A percentile compares a stretch with the other conserved stretches of the same genome.
Conservation (phyloP, 345 rosid genomes). For the Populus alba region DNA sequence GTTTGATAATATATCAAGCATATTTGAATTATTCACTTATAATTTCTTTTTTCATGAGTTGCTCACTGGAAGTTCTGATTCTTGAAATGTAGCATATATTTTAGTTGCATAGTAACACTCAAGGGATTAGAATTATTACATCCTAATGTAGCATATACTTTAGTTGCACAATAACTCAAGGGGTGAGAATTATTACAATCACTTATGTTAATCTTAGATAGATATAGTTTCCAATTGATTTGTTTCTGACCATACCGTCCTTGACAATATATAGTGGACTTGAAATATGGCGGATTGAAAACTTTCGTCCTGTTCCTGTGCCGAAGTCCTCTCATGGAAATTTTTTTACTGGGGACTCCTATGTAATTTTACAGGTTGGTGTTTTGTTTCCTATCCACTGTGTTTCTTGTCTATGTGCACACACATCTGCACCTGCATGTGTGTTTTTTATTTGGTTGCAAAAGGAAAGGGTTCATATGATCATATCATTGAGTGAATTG, state of each 20-base stretch:
- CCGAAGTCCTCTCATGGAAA: constrained; percentile 77
- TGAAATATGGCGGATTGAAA: constrained; percentile 97
- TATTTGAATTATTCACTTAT: constrained; percentile 6
- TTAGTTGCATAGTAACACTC: too few species aligned
- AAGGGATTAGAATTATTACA: too few species aligned
- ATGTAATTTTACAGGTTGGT: constrained; percentile 77
- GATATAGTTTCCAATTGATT: constrained; percentile 2
- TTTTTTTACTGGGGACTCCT: constrained; percentile 94
- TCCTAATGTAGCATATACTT: too few species aligned
- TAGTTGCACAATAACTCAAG: too few species aligned
- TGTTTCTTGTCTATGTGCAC: background rate
- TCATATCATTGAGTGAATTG: background rate
- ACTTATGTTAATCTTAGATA: constrained; percentile 7
- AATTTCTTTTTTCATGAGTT: too few species aligned
- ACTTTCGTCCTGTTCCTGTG: constrained; percentile 63
- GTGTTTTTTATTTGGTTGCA: background rate
- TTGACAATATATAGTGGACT: constrained; percentile 55
- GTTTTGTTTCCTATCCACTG: constrained; percentile 5
- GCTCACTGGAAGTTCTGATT: background rate
- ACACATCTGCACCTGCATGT: background rate
- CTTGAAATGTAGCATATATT: too few species aligned
- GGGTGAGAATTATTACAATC: background rate
- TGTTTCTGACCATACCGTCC: background rate
- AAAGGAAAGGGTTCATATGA: background rate
- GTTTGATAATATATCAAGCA: constrained; percentile 5